Evolutionary conservation across 371 early-diverging fungal genomes (phyloP).

Genomic region (Circinella minor): DNA sequence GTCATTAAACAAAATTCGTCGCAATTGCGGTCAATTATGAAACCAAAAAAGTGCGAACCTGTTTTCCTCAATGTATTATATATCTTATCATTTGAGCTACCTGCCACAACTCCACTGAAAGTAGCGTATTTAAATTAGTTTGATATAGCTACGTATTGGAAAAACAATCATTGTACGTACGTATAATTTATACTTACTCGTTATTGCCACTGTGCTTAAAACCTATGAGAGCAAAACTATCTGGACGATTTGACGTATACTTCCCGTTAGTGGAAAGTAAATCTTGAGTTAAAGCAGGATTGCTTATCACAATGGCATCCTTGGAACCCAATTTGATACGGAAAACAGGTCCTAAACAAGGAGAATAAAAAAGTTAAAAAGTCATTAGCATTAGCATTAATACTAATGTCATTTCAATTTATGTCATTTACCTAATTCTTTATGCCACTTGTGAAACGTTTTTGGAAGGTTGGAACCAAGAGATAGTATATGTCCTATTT

Average conservation of each 20-base stretch:
- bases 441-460: not conserved
- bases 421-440: not conserved
- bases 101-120: no score
- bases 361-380: not conserved
- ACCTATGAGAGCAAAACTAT: not conserved
- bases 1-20: not conserved
- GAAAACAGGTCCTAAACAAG: not conserved
- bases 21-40: not conserved
- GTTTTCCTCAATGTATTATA: no score
- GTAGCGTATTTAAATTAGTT: no score
- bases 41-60: no score
- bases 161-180: no score
- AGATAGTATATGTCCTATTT: not conserved
- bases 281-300: not conserved
- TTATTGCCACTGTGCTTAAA: not conserved
- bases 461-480: not conserved
- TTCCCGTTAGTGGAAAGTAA: not conserved
- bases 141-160: no score
- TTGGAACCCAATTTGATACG: not conserved
- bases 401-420: not conserved
- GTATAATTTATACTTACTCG: not conserved
- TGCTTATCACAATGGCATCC: not conserved
- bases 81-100: no score
- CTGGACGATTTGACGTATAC: not conserved
- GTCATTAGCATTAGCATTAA: not conserved